Base-by-base conservation (phyloP, 768 basidiomycete genomes). In the Leccinum variicolor region DNA sequence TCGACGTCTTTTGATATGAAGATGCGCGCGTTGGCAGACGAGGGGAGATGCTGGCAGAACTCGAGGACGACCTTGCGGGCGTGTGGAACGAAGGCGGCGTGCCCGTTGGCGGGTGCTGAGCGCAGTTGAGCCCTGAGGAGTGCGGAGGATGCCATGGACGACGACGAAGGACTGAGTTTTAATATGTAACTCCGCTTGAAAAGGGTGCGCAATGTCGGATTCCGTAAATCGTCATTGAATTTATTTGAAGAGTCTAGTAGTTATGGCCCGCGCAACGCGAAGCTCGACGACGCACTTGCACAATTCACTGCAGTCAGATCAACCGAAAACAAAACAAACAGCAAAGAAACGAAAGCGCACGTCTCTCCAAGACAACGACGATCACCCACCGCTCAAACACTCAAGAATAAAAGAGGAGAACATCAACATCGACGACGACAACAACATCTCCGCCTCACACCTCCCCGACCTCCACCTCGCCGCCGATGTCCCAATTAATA, bases 31-130 rank as follows among this genome's bases (percentile, higher is more conserved):
- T 85, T 84, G 47, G 79, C 73, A 1, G 90, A 92, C 4, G 90
- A 86, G 1, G 88, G 84, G 83, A 87, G 90, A 54, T 82, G 83
- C 66, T 94, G 86, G 74, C 92, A 93, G 72, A 83, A 95, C 73
- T 94, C 90, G 69, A 96, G 84, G 62, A 96, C 91, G 59, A 96
- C 78, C 68, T 93, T 94, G 55, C 90, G 79, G n/a, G 90, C 78
- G 60, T 85, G 85, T 2, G 92, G 90, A 3, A 92, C 73, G 73
- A 89, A 94, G 1, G 84, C 76, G 45, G 74, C 69, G 68, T 89
- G 89, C 2, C 92, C 91, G 70, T 94, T 93, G 56, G 86, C 81
- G 25, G 87, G 87, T 25, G 69, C 66, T 0, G 91, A 84, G 61
- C 81, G 76, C 46, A 84, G 70, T 59, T 74, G 73, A 0, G 77